These are phyloP conservation scores for Logfia minima DNA, from an alignment of 129 eudicot genomes.

Conservation along the genomic window DNA sequence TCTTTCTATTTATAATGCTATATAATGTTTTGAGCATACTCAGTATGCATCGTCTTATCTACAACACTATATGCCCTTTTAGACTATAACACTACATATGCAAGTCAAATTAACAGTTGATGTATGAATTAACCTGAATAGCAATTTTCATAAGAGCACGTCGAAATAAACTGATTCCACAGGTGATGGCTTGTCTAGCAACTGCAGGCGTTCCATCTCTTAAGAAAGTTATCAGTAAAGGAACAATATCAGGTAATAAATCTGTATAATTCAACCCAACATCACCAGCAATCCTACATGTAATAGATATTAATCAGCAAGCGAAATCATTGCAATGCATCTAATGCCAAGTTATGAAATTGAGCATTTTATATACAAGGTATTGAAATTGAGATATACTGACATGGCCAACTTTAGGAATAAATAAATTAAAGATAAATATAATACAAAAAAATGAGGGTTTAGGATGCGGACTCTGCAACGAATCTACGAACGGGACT, in stretches of 20 bases:
- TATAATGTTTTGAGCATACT: neutral
- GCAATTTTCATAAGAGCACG: slow-evolving; percentile 56
- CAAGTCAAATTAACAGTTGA: neutral
- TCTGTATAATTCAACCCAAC: slow-evolving; percentile 68
- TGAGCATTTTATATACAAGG: too few relatives aligned
- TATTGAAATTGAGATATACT: too few relatives aligned
- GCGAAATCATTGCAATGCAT: neutral
- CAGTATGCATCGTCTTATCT: neutral
- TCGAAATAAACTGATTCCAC: slow-evolving; percentile 67
- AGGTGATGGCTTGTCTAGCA: slow-evolving; percentile 80
- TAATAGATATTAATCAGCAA: slow-evolving; percentile 8
- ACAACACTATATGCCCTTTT: too few relatives aligned
- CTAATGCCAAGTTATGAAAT: too few relatives aligned
- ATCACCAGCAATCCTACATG: slow-evolving; percentile 75
- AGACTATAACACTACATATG: too few relatives aligned
- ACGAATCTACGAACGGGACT: slow-evolving; percentile 80
- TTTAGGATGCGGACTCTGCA: slow-evolving; percentile 50
- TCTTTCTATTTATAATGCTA: neutral
- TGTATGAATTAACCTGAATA: slow-evolving; percentile 51
- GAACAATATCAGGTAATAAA: slow-evolving; percentile 67
- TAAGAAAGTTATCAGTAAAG: slow-evolving; percentile 58
- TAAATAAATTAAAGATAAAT: neutral
- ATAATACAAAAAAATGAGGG: neutral
- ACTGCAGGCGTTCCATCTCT: slow-evolving; percentile 91
- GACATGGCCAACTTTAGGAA: neutral